Base-by-base conservation (phyloP, 805 yeast genomes). In the Candida adriatica region DNA sequence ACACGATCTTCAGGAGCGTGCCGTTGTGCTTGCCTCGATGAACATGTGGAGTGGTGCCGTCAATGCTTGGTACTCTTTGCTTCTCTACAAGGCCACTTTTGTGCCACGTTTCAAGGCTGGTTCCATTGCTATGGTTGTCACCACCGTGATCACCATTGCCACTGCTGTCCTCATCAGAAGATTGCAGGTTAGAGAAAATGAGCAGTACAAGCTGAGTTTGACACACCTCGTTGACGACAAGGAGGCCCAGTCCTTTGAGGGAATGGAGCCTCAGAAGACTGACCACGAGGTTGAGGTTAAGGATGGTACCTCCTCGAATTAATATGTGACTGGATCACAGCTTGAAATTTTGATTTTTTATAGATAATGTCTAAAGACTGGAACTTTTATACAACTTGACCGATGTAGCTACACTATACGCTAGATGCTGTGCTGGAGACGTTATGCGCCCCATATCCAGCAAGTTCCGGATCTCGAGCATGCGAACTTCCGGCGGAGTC, bases 1-100 rank as follows among this genome's bases (percentile, higher is more conserved):
- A 21, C 64, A 70, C 39, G 84, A 78, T 50, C 49, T 72, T 14
- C 75, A 77, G 55, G 79, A 73, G 45, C 62, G 83, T 46, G 79
- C 83, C 1, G 59, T 77, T 24, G 78, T 75, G 2, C 56, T 77
- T 29, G 83, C 78, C 0, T 72, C 78, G 0, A 74, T 75, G 79
- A 74, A 74, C 49, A 73, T 73, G 78, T 73, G 73, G 50, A 66
- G 74, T 18, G 69, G 72, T 46, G 78, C 78, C 3, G 71, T 74
- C 10, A 75, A 73, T 49, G 77, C 79, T 2, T 75, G 80, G 80
- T 74, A 79, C 79, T 62, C 73, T 1, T 35, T 75, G 9, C 30
- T 75, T 2, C 71, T 75, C 48, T 75, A 61, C 43, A 52, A 64
- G 15, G 77, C 79, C 3, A 53, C 64, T 5, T 62, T 64, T 28